These are phyloP conservation scores for Lactarius deliciosus DNA, from an alignment of 768 basidiomycete species.

Conservation along the genomic window DNA sequence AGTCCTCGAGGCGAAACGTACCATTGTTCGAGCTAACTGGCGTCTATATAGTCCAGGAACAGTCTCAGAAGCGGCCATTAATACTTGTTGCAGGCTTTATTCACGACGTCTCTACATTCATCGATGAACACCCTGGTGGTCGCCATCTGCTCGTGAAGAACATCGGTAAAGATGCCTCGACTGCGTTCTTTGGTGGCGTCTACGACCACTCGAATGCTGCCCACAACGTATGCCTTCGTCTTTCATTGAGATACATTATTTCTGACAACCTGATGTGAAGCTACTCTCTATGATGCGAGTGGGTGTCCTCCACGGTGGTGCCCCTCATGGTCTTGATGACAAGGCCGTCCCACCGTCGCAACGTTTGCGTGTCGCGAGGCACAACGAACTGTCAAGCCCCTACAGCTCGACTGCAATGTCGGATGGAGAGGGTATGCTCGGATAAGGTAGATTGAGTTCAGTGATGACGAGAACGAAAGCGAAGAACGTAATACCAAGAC, in stretches of 20 bases:
- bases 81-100: slow-evolving; percentile 91
- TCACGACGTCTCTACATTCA: slow-evolving; percentile 81
- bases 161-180: slow-evolving; percentile 89
- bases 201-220: slow-evolving; percentile 89
- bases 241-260: slow-evolving; percentile 1
- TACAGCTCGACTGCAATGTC: slow-evolving; percentile 39
- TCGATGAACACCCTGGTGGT: slow-evolving; percentile 91
- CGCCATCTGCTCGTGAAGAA: slow-evolving; percentile 78
- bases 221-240: slow-evolving; percentile 59
- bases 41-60: slow-evolving; percentile 62
- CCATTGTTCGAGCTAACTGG: slow-evolving; percentile 11
- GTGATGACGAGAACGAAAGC: not conserved
- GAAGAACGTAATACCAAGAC: not conserved
- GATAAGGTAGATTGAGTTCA: slow-evolving; percentile 21
- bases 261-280: slow-evolving; percentile 29
- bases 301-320: slow-evolving; percentile 54
- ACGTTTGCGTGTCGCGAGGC: slow-evolving; percentile 45
- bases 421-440: slow-evolving; percentile 38
- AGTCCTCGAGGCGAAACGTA: slow-evolving; percentile 33
- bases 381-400: slow-evolving; percentile 38
- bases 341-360: slow-evolving; percentile 50
- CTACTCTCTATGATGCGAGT: slow-evolving; percentile 62
- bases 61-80: slow-evolving; percentile 74
- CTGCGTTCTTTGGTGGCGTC: slow-evolving; percentile 91
- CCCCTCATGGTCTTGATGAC: slow-evolving; percentile 52